phyloP scores from a whole-genome alignment of 2,329 filamentous ascomycete species.

The Helminthosporium solani region DNA sequence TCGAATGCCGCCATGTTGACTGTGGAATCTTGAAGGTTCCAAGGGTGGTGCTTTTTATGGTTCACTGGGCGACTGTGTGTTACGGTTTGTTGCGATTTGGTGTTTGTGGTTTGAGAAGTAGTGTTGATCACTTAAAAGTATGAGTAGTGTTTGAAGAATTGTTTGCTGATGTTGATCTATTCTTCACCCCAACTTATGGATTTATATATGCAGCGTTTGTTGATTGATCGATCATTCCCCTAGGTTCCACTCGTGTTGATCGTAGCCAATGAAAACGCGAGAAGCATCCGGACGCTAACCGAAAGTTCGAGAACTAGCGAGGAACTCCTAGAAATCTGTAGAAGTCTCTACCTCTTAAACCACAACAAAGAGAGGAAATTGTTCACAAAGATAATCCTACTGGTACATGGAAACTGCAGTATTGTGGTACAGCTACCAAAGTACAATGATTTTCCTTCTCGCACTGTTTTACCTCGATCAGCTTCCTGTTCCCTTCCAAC shows the following conservation, averaged over 20 bases:
- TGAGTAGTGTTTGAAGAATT: background rate
- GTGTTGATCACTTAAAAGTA: background rate
- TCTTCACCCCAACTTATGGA: too few relatives aligned
- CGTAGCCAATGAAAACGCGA: conserved; percentile 3
- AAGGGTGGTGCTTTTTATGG: background rate
- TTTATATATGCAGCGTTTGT: background rate
- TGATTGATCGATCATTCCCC: conserved; percentile 2
- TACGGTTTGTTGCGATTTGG: background rate
- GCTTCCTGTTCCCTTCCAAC: too few relatives aligned
- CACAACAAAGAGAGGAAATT: too few relatives aligned
- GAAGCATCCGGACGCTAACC: conserved; percentile 2
- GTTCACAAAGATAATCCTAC: too few relatives aligned
- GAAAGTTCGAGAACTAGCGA: conserved; percentile 5
- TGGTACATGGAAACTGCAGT: too few relatives aligned
- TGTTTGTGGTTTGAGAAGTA: background rate
- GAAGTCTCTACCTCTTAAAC: too few relatives aligned
- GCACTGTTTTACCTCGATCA: too few relatives aligned
- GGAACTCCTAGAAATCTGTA: conserved; percentile 1
- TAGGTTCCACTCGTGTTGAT: background rate
- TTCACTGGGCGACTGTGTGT: background rate
- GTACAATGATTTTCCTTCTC: too few relatives aligned
- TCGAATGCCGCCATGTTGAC: conserved; percentile 3
- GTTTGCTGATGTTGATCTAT: background rate
- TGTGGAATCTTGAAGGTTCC: background rate
- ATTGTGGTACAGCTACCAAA: too few relatives aligned